These are phyloP conservation scores for Zancudomyces culisetae DNA, from an alignment of 371 early-diverging fungal genomes.

Conservation along the genomic window DNA sequence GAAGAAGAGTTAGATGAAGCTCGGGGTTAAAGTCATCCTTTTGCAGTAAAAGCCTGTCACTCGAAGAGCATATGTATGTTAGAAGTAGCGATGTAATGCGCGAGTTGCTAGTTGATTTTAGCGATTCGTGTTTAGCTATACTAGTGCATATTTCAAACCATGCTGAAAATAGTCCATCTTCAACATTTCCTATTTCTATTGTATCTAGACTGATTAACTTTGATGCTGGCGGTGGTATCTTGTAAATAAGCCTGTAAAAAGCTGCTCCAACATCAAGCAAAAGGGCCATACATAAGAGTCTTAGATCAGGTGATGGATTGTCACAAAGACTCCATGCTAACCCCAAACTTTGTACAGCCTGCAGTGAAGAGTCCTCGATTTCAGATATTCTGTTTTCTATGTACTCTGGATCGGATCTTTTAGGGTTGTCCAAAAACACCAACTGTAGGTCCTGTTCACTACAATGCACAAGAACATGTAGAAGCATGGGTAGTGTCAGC, in stretches of 20 bases:
- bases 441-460: constrained; percentile 13
- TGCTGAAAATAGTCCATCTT: constrained; percentile 14
- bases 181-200: constrained; percentile 16
- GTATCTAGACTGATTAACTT: constrained; percentile 5
- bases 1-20: constrained; percentile 16
- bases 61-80: constrained; percentile 13
- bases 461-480: constrained; percentile 22
- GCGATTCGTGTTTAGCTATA: constrained; percentile 13
- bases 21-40: constrained; percentile 24
- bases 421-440: background rate
- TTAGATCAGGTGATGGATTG: constrained; percentile 22
- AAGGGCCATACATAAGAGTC: constrained; percentile 23
- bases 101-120: constrained; percentile 5
- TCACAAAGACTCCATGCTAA: constrained; percentile 24
- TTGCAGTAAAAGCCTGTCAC: constrained; percentile 19
- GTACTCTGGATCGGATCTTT: background rate
- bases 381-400: constrained; percentile 16
- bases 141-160: constrained; percentile 9
- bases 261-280: constrained; percentile 20
- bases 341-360: constrained; percentile 23
- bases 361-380: constrained; percentile 22
- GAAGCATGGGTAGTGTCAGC: constrained; percentile 23
- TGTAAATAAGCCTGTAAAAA: constrained; percentile 13
- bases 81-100: constrained; percentile 8
- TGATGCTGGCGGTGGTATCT: background rate